phyloP scores from a whole-genome alignment of 1,284 basidiomycete genomes.

The Taiwanofungus camphoratus region DNA sequence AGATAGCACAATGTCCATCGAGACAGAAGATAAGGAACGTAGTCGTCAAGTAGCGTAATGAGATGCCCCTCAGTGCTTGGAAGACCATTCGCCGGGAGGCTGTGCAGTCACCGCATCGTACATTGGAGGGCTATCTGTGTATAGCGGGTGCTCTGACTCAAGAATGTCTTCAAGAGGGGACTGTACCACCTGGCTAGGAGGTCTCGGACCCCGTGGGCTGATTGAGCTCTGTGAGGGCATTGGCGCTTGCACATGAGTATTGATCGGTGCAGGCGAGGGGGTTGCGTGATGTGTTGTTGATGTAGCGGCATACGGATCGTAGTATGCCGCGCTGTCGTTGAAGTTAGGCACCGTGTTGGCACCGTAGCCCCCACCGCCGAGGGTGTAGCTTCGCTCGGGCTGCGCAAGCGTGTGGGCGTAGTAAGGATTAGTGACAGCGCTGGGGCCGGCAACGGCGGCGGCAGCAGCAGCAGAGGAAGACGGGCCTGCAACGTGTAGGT shows the following conservation, averaged over 20 bases:
- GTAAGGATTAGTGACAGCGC: constrained; percentile 21
- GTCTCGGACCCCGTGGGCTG: constrained; percentile 19
- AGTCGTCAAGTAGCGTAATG: no score
- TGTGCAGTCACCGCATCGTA: constrained; percentile 54
- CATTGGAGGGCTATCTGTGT: constrained; percentile 54
- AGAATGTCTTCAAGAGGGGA: constrained; percentile 15
- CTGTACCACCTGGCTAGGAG: constrained; percentile 14
- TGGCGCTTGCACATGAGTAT: constrained; percentile 14
- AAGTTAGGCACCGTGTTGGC: constrained; percentile 36
- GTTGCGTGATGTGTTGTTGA: constrained; percentile 16
- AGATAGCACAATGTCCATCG: no score
- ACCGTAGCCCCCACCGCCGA: constrained; percentile 54
- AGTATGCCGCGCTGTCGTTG: constrained; percentile 12
- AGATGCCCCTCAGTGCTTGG: constrained; percentile 30
- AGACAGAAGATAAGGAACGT: no score
- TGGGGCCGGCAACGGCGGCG: constrained; percentile 14
- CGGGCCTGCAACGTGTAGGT: constrained; percentile 18
- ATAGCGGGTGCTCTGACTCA: constrained; percentile 22
- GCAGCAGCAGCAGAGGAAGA: constrained; percentile 18
- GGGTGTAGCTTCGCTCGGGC: constrained; percentile 49
- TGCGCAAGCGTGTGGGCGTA: constrained; percentile 23
- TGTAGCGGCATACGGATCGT: constrained; percentile 17
- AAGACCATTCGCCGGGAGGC: constrained; percentile 45
- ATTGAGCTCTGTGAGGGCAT: constrained; percentile 11
- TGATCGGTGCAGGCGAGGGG: constrained; percentile 18